phyloP scores from a whole-genome alignment of 2,329 filamentous ascomycete genomes.

The Penicillium verrucosum region DNA sequence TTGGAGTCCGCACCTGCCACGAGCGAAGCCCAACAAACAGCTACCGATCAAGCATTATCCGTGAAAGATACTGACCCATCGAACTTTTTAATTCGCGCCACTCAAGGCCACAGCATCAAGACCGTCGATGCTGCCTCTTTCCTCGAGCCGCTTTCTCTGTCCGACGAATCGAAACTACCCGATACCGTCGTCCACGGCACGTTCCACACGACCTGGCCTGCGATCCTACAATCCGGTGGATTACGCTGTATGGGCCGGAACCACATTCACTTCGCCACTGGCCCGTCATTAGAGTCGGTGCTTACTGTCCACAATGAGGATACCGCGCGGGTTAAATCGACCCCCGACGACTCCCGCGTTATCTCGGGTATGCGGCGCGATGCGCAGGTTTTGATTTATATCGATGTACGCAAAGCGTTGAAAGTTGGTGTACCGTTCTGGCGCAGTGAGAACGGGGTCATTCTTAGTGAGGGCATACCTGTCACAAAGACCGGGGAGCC shows the following conservation, averaged over 20 bases:
- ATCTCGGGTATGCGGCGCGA: slow-evolving; percentile 77
- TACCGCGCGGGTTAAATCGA: slow-evolving; percentile 14
- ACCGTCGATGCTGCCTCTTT: slow-evolving; percentile 66
- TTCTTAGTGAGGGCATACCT: slow-evolving; percentile 55
- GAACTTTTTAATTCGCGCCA: slow-evolving; percentile 85
- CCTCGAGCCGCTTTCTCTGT: slow-evolving; percentile 64
- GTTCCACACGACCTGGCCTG: slow-evolving; percentile 73
- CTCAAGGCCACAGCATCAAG: slow-evolving; percentile 87
- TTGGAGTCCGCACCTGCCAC: slow-evolving; percentile 26
- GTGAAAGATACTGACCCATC: slow-evolving; percentile 50
- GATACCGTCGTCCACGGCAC: slow-evolving; percentile 78
- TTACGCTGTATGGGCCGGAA: slow-evolving; percentile 77
- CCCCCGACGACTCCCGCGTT: slow-evolving; percentile 44
- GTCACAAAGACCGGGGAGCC: slow-evolving; percentile 39
- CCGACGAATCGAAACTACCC: slow-evolving; percentile 54
- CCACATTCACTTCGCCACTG: slow-evolving; percentile 85
- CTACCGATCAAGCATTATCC: slow-evolving; percentile 38
- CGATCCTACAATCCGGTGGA: slow-evolving; percentile 73
- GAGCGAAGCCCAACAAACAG: slow-evolving; percentile 29
- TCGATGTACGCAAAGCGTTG: slow-evolving; percentile 68
- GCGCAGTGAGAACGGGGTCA: slow-evolving; percentile 73
- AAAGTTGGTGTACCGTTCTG: slow-evolving; percentile 66
- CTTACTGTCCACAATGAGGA: slow-evolving; percentile 23
- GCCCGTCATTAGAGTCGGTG: slow-evolving; percentile 53
- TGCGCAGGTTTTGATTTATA: slow-evolving; percentile 73